A percentile compares a stretch with the other conserved stretches of the same genome.
These are phyloP conservation scores for Pythium dissotocum DNA, from an alignment of 352 stramenopile species.

Conservation along the genomic window DNA sequence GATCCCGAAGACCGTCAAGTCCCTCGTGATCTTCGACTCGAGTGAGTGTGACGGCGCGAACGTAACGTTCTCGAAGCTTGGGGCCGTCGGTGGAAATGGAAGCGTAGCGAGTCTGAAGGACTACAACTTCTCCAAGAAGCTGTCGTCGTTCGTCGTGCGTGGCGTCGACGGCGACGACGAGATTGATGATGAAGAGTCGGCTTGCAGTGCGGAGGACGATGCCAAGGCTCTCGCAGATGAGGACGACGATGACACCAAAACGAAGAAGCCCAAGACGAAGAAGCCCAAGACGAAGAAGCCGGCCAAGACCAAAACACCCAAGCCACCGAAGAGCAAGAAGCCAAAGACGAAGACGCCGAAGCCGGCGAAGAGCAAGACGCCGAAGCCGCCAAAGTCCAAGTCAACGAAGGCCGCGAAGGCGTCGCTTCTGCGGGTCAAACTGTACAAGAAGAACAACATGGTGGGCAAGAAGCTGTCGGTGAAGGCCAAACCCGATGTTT, in stretches of 20 bases:
- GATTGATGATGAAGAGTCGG: too few relatives aligned
- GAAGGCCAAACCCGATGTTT: background rate
- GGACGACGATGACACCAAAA: too few relatives aligned
- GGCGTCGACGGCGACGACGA: background rate
- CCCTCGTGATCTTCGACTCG: conserved; percentile 12
- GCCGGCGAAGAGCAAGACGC: too few relatives aligned
- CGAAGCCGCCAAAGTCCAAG: background rate
- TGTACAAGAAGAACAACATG: background rate
- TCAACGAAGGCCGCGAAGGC: background rate
- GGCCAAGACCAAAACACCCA: too few relatives aligned
- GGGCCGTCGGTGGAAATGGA: background rate
- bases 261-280: too few relatives aligned
- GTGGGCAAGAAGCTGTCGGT: background rate
- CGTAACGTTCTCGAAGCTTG: conserved; percentile 7
- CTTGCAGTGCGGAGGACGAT: too few relatives aligned
- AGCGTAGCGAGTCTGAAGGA: conserved; percentile 9
- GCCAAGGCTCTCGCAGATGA: too few relatives aligned
- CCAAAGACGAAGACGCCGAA: too few relatives aligned
- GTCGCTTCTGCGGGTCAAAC: background rate
- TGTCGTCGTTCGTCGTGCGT: conserved; percentile 13
- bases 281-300: too few relatives aligned
- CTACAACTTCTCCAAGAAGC: conserved; percentile 10
- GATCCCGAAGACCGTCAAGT: background rate
- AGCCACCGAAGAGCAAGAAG: too few relatives aligned
- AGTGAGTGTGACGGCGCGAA: background rate